Percentiles rank a stretch among this genome's conserved stretches.
Evolutionary conservation across 202 grass and related monocot species (phyloP).

Genomic region (Panicum hallii): DNA sequence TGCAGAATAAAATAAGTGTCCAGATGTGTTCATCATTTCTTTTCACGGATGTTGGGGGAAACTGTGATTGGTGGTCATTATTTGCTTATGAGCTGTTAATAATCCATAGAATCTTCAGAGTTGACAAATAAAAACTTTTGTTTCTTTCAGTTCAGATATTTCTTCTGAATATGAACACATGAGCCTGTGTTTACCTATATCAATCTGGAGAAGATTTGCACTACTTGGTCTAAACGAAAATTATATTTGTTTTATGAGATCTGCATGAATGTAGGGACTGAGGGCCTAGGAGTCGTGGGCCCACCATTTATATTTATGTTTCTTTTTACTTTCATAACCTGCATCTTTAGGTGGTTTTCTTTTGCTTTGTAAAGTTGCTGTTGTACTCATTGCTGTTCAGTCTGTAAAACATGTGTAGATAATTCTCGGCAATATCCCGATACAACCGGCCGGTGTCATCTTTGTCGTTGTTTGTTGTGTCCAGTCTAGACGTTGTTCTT

Average conservation of each 20-base stretch:
- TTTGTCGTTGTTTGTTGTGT: too few species aligned
- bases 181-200: neutral
- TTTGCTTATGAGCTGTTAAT: neutral
- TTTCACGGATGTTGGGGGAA: neutral
- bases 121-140: neutral
- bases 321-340: conserved; percentile 18
- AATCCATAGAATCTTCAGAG: neutral
- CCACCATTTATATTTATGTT: neutral
- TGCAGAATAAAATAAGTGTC: neutral
- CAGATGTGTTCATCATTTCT: neutral
- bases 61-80: neutral
- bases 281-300: too few species aligned
- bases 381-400: conserved; percentile 21
- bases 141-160: neutral
- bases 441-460: too few species aligned
- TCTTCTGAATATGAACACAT: neutral
- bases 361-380: conserved; percentile 24
- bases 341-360: conserved; percentile 9
- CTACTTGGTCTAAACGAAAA: neutral
- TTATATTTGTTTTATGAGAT: neutral
- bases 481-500: too few species aligned
- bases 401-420: neutral
- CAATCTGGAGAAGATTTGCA: neutral
- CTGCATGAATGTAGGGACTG: neutral
- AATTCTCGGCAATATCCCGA: neutral